phyloP scores from a whole-genome alignment of 2,329 filamentous ascomycete genomes.

The Lomentospora prolificans region DNA sequence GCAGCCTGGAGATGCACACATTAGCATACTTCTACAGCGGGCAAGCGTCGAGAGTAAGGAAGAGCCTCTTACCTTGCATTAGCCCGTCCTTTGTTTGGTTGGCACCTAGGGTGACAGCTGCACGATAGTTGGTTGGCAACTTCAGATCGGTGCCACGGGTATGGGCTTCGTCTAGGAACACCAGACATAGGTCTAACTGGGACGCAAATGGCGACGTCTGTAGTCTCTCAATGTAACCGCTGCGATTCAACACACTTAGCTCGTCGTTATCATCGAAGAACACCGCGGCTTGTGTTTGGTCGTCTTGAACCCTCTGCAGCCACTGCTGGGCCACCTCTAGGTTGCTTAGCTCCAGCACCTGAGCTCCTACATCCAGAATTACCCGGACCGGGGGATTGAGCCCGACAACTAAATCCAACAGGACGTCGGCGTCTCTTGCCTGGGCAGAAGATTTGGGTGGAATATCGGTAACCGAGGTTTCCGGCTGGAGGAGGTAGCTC shows the following conservation, averaged over 20 bases:
- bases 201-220: conserved; percentile 47
- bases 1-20: conserved; percentile 36
- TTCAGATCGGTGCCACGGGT: conserved; percentile 61
- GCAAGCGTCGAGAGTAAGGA: too few species aligned
- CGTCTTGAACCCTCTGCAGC: conserved; percentile 26
- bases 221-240: conserved; percentile 36
- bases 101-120: conserved; percentile 58
- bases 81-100: conserved; percentile 58
- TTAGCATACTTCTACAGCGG: too few species aligned
- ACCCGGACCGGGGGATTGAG: conserved; percentile 38
- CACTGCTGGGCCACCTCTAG: conserved; percentile 40
- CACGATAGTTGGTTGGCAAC: conserved; percentile 47
- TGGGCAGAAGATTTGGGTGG: conserved; percentile 6
- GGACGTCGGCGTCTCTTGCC: conserved; percentile 23
- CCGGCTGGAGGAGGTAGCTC: conserved; percentile 41
- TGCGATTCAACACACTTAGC: conserved; percentile 40
- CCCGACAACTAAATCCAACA: conserved; percentile 34
- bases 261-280: conserved; percentile 50
- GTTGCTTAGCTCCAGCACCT: conserved; percentile 56
- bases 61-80: conserved; percentile 63
- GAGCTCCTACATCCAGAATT: conserved; percentile 61
- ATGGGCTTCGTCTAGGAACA: conserved; percentile 63
- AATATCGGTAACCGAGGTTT: conserved; percentile 34
- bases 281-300: conserved; percentile 27
- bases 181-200: conserved; percentile 47